phyloP scores from a whole-genome alignment of 371 early-diverging fungal genomes.

The Coemansia linderi region DNA sequence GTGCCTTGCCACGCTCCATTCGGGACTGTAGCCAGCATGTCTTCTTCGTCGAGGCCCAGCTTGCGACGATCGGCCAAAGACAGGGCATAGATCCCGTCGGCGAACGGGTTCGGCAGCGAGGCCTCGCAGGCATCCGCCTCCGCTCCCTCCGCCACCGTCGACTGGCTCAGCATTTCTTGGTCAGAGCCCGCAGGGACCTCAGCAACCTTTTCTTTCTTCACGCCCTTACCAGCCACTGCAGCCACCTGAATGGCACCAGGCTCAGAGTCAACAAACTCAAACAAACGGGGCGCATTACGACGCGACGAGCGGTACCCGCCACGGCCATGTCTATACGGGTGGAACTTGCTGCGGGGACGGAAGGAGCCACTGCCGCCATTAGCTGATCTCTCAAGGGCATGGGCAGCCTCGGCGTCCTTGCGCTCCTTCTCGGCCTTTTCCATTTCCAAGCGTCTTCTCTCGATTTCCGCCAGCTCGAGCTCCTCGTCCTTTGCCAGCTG shows the following conservation, averaged over 20 bases:
- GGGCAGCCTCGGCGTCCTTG: conserved; percentile 42
- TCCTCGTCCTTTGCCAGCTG: conserved; percentile 46
- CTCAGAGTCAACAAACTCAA: conserved; percentile 33
- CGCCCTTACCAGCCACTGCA: background rate
- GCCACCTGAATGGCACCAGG: background rate
- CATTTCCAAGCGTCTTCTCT: conserved; percentile 30
- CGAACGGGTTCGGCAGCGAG: conserved; percentile 23
- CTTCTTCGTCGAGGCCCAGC: conserved; percentile 32
- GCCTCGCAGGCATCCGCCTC: background rate
- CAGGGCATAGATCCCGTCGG: conserved; percentile 39
- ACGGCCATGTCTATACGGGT: conserved; percentile 2
- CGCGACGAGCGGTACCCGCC: conserved; percentile 12
- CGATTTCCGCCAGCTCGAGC: conserved; percentile 34
- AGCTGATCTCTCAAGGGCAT: conserved; percentile 6
- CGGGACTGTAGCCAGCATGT: background rate
- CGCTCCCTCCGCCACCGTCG: background rate
- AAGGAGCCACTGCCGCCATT: conserved; percentile 7
- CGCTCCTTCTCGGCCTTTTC: conserved; percentile 43
- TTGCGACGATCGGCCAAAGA: conserved; percentile 34
- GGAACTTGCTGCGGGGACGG: conserved; percentile 28
- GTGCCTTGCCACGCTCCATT: background rate
- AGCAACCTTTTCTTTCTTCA: background rate
- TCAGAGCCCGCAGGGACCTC: background rate
- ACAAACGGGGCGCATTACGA: conserved; percentile 27
- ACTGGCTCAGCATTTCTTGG: conserved; percentile 7